Evolutionary conservation across 805 yeast species (phyloP).

Genomic region (Nakazawaea populi): DNA sequence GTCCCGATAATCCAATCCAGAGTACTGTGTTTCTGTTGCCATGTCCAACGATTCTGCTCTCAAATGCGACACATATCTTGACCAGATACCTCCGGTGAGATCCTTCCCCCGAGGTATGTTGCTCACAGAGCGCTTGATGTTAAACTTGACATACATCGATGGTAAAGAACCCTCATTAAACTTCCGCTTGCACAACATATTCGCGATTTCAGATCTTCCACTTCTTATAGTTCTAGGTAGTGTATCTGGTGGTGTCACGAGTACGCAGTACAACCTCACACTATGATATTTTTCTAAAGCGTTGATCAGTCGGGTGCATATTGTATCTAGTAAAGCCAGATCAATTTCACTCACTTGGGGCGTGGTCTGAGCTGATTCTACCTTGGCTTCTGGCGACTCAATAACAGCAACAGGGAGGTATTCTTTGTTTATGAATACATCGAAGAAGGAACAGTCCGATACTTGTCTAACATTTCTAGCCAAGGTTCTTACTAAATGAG

Average conservation of each 20-base stretch:
- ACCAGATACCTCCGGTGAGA: constrained; percentile 78
- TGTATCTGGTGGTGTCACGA: constrained; percentile 74
- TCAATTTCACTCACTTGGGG: constrained; percentile 18
- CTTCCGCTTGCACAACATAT: constrained; percentile 72
- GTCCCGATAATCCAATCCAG: constrained; percentile 75
- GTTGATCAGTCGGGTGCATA: constrained; percentile 40
- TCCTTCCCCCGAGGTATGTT: constrained; percentile 73
- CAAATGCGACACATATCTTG: constrained; percentile 62
- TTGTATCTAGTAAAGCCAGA: constrained; percentile 37
- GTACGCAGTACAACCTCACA: constrained; percentile 74
- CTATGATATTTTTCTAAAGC: constrained; percentile 54
- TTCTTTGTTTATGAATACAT: constrained; percentile 71
- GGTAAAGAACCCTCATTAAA: constrained; percentile 74
- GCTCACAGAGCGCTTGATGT: constrained; percentile 55
- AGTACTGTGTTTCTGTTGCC: constrained; percentile 65
- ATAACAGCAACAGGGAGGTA: constrained; percentile 80
- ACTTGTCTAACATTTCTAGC: constrained; percentile 77
- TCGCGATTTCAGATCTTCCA: constrained; percentile 90
- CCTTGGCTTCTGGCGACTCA: constrained; percentile 37
- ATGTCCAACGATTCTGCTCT: constrained; percentile 51
- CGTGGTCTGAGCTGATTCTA: background rate
- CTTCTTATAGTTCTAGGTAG: constrained; percentile 79
- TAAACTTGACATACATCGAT: constrained; percentile 80
- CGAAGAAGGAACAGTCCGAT: constrained; percentile 89
- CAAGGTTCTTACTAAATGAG: constrained; percentile 79